These are phyloP conservation scores for Elaeis oleifera DNA, from an alignment of 202 grass and related monocot species.

Conservation along the genomic window DNA sequence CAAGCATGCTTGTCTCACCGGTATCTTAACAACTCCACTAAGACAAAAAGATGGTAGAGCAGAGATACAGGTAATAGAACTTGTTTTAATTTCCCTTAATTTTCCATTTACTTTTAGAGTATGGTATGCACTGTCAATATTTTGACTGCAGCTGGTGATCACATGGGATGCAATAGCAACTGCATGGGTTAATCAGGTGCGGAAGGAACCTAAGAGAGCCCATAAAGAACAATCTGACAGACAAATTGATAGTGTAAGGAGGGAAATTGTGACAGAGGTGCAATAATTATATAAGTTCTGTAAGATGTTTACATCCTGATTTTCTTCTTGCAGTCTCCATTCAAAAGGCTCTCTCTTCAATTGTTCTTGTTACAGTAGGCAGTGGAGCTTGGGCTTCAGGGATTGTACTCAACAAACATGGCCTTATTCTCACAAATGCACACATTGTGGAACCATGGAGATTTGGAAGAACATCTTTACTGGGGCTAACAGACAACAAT, in stretches of 20 bases:
- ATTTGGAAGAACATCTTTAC: constrained; percentile 64
- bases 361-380: constrained; percentile 80
- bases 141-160: constrained; percentile 64
- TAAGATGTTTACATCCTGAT: constrained; percentile 21
- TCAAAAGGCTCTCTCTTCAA: constrained; percentile 51
- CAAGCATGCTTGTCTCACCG: constrained; percentile 51
- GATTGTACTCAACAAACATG: constrained; percentile 65
- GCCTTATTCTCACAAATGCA: constrained; percentile 90
- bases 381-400: constrained; percentile 90
- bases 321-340: constrained; percentile 22
- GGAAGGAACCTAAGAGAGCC: constrained; percentile 27
- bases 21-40: constrained; percentile 72
- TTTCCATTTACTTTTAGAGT: constrained; percentile 7
- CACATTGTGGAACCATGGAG: constrained; percentile 98
- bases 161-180: constrained; percentile 72
- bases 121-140: constrained; percentile 17
- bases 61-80: constrained; percentile 70
- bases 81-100: constrained; percentile 12
- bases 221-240: constrained; percentile 26
- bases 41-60: constrained; percentile 54
- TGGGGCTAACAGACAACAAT: constrained; percentile 41
- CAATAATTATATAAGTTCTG: constrained; percentile 16
- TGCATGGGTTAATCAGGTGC: constrained; percentile 29
- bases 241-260: constrained; percentile 23
- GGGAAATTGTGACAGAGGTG: constrained; percentile 4